Evolutionary conservation across 805 yeast species (phyloP).

Genomic region (Saccharomycopsis amapae): DNA sequence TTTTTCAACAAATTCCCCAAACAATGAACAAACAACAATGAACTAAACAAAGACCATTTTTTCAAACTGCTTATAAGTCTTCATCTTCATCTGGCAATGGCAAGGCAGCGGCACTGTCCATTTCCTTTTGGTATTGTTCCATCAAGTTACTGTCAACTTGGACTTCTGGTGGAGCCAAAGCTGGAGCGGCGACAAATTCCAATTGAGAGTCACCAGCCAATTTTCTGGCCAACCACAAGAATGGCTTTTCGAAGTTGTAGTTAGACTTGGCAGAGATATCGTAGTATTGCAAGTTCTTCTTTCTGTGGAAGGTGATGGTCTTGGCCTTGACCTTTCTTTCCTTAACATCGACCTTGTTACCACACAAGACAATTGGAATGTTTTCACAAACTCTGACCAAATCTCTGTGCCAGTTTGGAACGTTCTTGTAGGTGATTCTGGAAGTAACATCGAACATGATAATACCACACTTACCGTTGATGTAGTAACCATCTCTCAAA

Average conservation of each 20-base stretch:
- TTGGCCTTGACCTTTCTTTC: constrained; percentile 99
- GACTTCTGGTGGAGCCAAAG: constrained; percentile 99
- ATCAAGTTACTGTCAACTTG: constrained; percentile 92
- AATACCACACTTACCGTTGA: constrained; percentile 99
- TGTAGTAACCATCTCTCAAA: constrained; percentile 98
- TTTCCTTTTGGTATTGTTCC: constrained; percentile 98
- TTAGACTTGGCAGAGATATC: constrained; percentile 99
- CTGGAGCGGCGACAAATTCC: constrained; percentile 98
- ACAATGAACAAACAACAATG: too few relatives aligned
- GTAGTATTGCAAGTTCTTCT: constrained; percentile 98
- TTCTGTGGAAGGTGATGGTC: constrained; percentile 99
- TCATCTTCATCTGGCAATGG: constrained; percentile 99
- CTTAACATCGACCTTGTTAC: constrained; percentile 99
- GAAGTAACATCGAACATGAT: constrained; percentile 99
- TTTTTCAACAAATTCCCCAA: too few relatives aligned
- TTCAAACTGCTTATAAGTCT: constrained; percentile 67
- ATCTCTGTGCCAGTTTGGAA: constrained; percentile 99
- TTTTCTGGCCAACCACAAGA: constrained; percentile 99
- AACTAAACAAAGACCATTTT: not conserved
- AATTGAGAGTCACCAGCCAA: constrained; percentile 96
- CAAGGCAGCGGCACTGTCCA: constrained; percentile 98
- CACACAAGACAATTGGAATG: constrained; percentile 97
- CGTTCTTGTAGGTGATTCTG: constrained; percentile 98
- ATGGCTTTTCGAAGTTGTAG: constrained; percentile 99
- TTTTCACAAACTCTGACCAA: constrained; percentile 99